These are phyloP conservation scores for Globisporangium megalacanthum DNA, from an alignment of 352 stramenopile species.

Conservation along the genomic window DNA sequence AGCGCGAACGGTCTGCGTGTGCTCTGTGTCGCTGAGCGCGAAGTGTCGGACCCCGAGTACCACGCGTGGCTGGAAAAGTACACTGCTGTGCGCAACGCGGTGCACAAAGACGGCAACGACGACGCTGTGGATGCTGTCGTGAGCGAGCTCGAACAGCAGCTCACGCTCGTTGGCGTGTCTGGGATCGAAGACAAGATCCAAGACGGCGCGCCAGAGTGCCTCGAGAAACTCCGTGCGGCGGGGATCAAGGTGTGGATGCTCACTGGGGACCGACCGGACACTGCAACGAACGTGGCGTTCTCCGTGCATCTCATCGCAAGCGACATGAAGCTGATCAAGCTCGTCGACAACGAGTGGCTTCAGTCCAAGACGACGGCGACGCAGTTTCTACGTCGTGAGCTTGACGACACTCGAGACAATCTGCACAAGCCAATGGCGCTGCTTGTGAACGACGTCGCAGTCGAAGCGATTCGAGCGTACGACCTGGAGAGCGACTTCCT, in stretches of 20 bases:
- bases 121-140: constrained; percentile 29
- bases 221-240: constrained; percentile 52
- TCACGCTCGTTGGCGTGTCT: constrained; percentile 48
- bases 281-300: constrained; percentile 56
- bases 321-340: constrained; percentile 47
- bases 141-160: constrained; percentile 35
- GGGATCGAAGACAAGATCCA: constrained; percentile 73
- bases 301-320: constrained; percentile 41
- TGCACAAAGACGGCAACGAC: constrained; percentile 16
- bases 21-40: constrained; percentile 57
- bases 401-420: constrained; percentile 9
- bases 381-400: constrained; percentile 24
- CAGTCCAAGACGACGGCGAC: constrained; percentile 14
- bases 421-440: constrained; percentile 18
- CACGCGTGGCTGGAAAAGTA: constrained; percentile 37
- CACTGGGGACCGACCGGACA: constrained; percentile 58
- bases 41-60: constrained; percentile 51
- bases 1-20: constrained; percentile 61
- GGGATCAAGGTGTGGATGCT: constrained; percentile 80
- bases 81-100: constrained; percentile 10
- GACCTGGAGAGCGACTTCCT: constrained; percentile 42
- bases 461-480: constrained; percentile 35
- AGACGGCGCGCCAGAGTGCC: constrained; percentile 40
- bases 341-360: constrained; percentile 24
- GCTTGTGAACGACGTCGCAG: constrained; percentile 40